phyloP scores from a whole-genome alignment of 2,329 filamentous ascomycete genomes.

The Talaromyces sp. region DNA sequence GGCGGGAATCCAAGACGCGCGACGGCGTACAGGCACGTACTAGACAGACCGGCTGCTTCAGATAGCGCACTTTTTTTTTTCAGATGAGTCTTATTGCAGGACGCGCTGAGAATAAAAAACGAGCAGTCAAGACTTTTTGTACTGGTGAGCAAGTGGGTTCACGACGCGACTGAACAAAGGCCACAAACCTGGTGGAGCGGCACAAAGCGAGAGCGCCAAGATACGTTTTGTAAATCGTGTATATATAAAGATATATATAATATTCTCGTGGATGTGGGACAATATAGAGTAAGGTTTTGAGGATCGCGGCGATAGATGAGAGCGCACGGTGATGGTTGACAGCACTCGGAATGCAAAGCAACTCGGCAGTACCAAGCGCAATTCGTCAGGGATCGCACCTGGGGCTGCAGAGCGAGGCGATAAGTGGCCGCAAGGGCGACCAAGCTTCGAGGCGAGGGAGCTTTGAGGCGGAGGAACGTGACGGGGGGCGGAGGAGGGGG shows the following conservation, averaged over 20 bases:
- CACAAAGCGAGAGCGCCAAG: not conserved
- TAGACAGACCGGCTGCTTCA: not conserved
- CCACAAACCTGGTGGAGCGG: not conserved
- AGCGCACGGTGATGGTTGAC: not conserved
- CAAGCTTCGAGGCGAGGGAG: slow-evolving; percentile 6
- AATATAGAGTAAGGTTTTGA: not conserved
- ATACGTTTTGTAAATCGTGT: not conserved
- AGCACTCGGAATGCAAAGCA: not conserved
- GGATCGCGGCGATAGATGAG: not conserved
- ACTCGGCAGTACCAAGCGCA: not conserved
- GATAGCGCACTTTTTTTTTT: not conserved
- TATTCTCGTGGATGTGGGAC: not conserved
- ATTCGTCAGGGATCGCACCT: not conserved
- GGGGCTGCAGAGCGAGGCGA: slow-evolving; percentile 4
- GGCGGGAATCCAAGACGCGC: not conserved
- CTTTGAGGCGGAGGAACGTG: slow-evolving; percentile 1
- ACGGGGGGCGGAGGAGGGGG: not conserved
- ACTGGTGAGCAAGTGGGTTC: not conserved
- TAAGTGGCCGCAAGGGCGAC: slow-evolving; percentile 1
- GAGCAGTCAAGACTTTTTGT: not conserved
- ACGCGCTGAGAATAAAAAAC: not conserved
- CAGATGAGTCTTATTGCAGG: not conserved
- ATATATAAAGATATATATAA: not conserved
- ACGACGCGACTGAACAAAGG: not conserved
- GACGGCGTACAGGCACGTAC: not conserved